Base-by-base conservation (phyloP, 2,329 filamentous ascomycete species). In the Hymenoscyphus repandus region DNA sequence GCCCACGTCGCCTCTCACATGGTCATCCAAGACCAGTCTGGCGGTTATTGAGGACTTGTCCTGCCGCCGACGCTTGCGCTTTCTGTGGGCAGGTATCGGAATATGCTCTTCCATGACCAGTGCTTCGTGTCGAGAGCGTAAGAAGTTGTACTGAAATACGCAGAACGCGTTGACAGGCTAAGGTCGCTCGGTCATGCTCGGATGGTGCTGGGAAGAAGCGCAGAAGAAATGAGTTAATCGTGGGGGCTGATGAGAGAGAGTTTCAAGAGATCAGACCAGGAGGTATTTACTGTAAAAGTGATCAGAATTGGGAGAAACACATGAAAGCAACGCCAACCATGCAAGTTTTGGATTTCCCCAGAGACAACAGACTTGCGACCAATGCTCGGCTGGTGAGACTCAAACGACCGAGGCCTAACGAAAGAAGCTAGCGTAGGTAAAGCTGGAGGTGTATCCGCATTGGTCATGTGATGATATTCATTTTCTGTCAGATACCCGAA, bases 1-100 rank as follows among this genome's bases (percentile, higher is more conserved):
- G 56, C 90, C 93, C 55, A 91, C 78, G 65, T 96, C 89, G 47
- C 88, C 89, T 70, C 86, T 88, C 62, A 95, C 77, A 67, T 87
- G 85, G 65, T 90, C 87, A 69, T 96, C 90, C 50, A 96, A 80
- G 34, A 95, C 79, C 45, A 97, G 76, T 51, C 87, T 83, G 50
- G 90, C 91, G 52, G 88, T 79, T 52, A 95, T 77, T 39, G 91
- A 79, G 6, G 86, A 78, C 68, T 88, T 90, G 67, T 93, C 82
- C 58, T 81, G 75, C 45, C 80, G 75, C 56, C 80, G 73, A 51
- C 79, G 72, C 49, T 71, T 72, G 52, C 72, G 72, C 63, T 71
- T 74, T 59, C 68, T 59, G 42, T 55, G 58, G 30, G 55, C 56
- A 12, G 53, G 46, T 38, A 58, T 50, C 15, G 54, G 50, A 42